phyloP scores from a whole-genome alignment of 2,329 filamentous ascomycete genomes.

The Phaeoacremonium minimum region DNA sequence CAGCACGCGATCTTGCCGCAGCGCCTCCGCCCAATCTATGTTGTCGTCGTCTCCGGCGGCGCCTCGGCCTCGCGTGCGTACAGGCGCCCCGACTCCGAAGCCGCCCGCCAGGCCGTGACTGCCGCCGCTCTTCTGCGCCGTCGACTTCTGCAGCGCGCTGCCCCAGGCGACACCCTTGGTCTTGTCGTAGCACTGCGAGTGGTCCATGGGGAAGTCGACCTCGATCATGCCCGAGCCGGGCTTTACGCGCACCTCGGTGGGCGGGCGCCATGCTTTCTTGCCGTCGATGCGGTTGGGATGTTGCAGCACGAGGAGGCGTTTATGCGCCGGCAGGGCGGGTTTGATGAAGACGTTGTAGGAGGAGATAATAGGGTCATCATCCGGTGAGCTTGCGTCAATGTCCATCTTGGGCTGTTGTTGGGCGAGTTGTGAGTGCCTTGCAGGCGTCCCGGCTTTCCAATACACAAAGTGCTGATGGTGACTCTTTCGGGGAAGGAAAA shows the following conservation, averaged over 20 bases:
- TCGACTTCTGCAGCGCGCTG: slow-evolving; percentile 62
- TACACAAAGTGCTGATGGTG: too few relatives aligned
- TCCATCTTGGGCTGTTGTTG: too few relatives aligned
- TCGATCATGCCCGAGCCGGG: slow-evolving; percentile 78
- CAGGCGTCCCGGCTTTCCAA: too few relatives aligned
- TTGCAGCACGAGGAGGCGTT: slow-evolving; percentile 77
- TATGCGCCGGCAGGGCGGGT: slow-evolving; percentile 56
- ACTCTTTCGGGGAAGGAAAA: too few relatives aligned
- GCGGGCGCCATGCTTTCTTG: slow-evolving; percentile 44
- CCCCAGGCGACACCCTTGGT: slow-evolving; percentile 81
- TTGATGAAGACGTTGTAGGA: slow-evolving; percentile 87
- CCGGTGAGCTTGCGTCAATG: too few relatives aligned
- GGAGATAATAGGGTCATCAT: slow-evolving; percentile 65
- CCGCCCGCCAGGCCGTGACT: slow-evolving; percentile 69
- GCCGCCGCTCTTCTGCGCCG: slow-evolving; percentile 56
- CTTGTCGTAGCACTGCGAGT: slow-evolving; percentile 71
- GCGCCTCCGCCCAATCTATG: slow-evolving; percentile 62
- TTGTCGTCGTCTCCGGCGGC: slow-evolving; percentile 39
- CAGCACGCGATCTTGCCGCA: slow-evolving; percentile 67
- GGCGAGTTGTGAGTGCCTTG: slow-evolving; percentile 4
- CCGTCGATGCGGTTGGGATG: slow-evolving; percentile 73
- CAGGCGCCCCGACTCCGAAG: slow-evolving; percentile 59
- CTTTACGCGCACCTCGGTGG: slow-evolving; percentile 78
- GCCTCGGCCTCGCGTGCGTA: slow-evolving; percentile 21
- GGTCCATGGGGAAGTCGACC: slow-evolving; percentile 82